Conservation (phyloP, 1,284 basidiomycete species). For the Melanopsichium pennsylvanicum region DNA sequence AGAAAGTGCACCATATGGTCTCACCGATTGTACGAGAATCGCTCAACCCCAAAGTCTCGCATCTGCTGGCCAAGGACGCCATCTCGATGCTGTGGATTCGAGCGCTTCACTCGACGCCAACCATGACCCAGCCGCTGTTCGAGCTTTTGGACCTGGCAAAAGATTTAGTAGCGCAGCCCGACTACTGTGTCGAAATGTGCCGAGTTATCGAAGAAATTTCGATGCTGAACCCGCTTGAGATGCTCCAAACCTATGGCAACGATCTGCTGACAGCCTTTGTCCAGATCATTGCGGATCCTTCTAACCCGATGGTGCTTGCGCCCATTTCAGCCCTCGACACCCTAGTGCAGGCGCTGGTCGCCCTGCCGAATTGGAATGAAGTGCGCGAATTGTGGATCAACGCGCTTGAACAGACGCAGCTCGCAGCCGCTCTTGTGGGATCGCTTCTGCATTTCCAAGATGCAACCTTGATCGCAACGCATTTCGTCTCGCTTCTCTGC, state of each 20-base stretch:
- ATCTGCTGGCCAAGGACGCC: conserved; percentile 60
- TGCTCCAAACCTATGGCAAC: conserved; percentile 46
- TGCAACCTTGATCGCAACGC: conserved; percentile 46
- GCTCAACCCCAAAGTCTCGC: conserved; percentile 40
- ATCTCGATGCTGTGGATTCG: conserved; percentile 58
- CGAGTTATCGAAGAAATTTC: conserved; percentile 54
- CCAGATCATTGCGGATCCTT: conserved; percentile 50
- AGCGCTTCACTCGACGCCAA: conserved; percentile 54
- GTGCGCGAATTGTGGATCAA: conserved; percentile 34
- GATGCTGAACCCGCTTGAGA: conserved; percentile 55
- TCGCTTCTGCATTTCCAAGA: conserved; percentile 52
- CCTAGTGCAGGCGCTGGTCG: conserved; percentile 50
- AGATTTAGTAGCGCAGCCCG: conserved; percentile 52
- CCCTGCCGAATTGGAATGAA: conserved; percentile 36
- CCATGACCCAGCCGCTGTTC: conserved; percentile 57
- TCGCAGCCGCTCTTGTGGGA: conserved; percentile 50
- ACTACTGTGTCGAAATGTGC: conserved; percentile 59
- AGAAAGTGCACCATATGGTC: conserved; percentile 53
- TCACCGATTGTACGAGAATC: conserved; percentile 56
- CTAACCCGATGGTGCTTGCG: conserved; percentile 51
- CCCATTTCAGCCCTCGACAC: conserved; percentile 54
- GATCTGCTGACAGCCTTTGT: conserved; percentile 48
- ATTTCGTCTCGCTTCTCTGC: conserved; percentile 55
- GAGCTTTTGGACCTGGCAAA: conserved; percentile 48
- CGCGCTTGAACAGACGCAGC: conserved; percentile 38